Base-by-base conservation (phyloP, 345 rosid genomes). In the Microthlaspi erraticum region DNA sequence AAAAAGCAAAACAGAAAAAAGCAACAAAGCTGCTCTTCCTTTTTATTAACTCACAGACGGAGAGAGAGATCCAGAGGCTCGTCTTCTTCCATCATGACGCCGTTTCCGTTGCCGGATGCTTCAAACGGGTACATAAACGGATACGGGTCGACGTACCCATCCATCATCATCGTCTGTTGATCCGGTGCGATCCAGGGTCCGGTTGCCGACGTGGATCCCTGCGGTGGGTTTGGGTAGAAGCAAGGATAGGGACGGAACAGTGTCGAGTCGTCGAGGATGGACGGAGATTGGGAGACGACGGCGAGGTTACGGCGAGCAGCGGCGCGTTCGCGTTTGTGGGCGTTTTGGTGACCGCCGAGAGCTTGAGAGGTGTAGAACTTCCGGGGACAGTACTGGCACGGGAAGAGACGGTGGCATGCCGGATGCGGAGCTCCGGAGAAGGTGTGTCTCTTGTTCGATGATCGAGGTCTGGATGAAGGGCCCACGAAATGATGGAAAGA, bases 291-390 rank as follows among this genome's bases (percentile, higher is more conserved):
- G 7, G 74, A 14, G 19, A 52, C n/a, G 14, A 71, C 55, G 44
- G 72, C 60, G 66, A 73, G 62, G 80, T 81, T 84, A 31, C 90
- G 77, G 9, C 93, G 87, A 62, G 88, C 84, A 3, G 97, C 96
- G 13, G 98, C 98, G 69, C 98, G 78, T 81, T 93, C 98, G 8
- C 97, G 85, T 78, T 88, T 90, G 88, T 93, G 98, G 7, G 97
- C 98, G 79, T 90, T 93, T 32, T 93, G 98, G 82, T 93, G 98
- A 72, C 98, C 97, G 8, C 98, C 98, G 20, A 93, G 93, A 48
- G 98, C 98, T 77, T 93, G 98, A 12, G 97, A 90, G 31, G 94
- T 88, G 83, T 79, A 87, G 84, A 90, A 93, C 80, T 88, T 91
- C 23, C 98, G 88, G 2, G 93, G 83, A 56, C 98, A 93, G 84